Evolutionary conservation across 2,329 filamentous ascomycete genomes (phyloP).

Genomic region (Apiospora koreana): DNA sequence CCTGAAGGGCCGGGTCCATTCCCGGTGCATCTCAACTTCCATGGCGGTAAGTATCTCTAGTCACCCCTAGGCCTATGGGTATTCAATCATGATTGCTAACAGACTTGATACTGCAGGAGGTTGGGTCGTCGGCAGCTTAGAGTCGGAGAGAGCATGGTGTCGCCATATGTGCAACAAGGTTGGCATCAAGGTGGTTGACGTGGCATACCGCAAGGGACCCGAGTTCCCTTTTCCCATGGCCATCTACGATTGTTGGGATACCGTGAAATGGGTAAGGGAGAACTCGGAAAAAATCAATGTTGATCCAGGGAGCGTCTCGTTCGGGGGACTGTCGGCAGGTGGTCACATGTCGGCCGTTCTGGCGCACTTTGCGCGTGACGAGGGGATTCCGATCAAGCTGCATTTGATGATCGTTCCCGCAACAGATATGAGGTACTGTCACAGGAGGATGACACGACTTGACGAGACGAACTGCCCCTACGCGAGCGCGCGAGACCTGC

Average conservation of each 20-base stretch:
- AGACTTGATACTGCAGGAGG: constrained; percentile 14
- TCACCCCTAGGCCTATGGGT: too few species aligned
- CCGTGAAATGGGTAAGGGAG: constrained; percentile 29
- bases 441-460: constrained; percentile 18
- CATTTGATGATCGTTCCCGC: constrained; percentile 34
- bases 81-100: too few species aligned
- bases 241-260: constrained; percentile 24
- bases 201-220: constrained; percentile 30
- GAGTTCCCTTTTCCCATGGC: constrained; percentile 24
- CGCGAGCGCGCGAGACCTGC: constrained; percentile 27
- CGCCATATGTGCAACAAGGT: constrained; percentile 24
- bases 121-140: constrained; percentile 28
- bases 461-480: constrained; percentile 22
- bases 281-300: constrained; percentile 20
- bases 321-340: constrained; percentile 26
- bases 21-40: constrained; percentile 28
- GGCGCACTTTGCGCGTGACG: constrained; percentile 35
- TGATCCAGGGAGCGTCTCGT: constrained; percentile 22
- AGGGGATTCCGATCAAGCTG: constrained; percentile 29
- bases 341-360: constrained; percentile 34
- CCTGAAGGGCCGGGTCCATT: constrained; percentile 29
- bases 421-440: constrained; percentile 34
- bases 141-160: constrained; percentile 29
- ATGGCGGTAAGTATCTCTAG: constrained; percentile 15
- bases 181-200: constrained; percentile 30